Base-by-base conservation (phyloP, 2,329 filamentous ascomycete species). In the Curvularia eragrostidis region DNA sequence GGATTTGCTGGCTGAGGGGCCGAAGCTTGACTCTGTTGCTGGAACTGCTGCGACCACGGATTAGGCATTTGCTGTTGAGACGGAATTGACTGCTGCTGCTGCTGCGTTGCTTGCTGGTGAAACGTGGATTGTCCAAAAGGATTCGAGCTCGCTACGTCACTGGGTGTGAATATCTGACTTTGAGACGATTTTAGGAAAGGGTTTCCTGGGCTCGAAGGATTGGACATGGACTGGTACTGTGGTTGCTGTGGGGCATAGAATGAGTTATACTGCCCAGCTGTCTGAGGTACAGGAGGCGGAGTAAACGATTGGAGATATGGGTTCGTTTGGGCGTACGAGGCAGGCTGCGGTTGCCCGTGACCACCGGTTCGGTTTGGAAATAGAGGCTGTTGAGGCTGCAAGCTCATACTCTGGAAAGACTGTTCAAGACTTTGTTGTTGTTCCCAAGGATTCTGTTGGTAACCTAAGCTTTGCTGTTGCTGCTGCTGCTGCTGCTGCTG, bases 291-390 rank as follows among this genome's bases (percentile, higher is more conserved):
- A 5, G 78, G 76, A 34, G 78, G 77, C 23, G 77, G 75, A 24
- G 75, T 77, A 38, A 77, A 77, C 6, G 76, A 72, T 32, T 78
- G 75, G 39, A 75, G 70, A 58, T 77, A 80, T 3, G 77, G 77
- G 57, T 79, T 79, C 28, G 70, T 74, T 53, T 75, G 74, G 5
- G 70, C 68, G 30, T 72, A 75, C 30, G 72, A 73, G 8, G 73
- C 71, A 23, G 57, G 69, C 19, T 80, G 82, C 15, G 61, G 53
- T 76, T 75, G 61, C 10, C 75, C 77, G 58, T 64, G 83, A 21
- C 86, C 90, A 52, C 90, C 90, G 1, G 91, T 93, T 52, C 89
- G 87, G 69, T 93, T 87, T 7, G 91, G 89, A 72, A 93, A 93
- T 28, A 93, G 80, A 36, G 86, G 66, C 36, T 72, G 70, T 38